Evolutionary conservation across 768 basidiomycete species (phyloP), one percentile per base, ranked within the genome.

Genomic region (Pleurotus tuber-regium): DNA sequence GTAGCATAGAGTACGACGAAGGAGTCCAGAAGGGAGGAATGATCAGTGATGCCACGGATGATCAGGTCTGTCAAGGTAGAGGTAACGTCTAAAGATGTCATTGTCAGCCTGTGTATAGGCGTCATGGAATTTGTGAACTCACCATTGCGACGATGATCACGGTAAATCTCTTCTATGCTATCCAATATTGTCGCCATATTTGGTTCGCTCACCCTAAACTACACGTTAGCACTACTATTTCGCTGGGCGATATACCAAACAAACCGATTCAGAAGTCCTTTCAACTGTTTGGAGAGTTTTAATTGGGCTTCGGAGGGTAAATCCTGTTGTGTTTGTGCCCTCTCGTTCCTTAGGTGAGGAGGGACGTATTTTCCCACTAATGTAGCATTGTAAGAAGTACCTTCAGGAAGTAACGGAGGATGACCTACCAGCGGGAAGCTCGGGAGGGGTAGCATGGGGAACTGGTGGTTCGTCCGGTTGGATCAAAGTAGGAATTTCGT

Each of bases 1-100:
- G 91, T 87, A 0, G 92, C 92, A 61, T 96, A 84, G 1, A 97
- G 75, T 9, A 90, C 84, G 36, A 97, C 91, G 60, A 90, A 95
- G 4, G 91, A 91, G 64, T 96, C 93, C 35, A 97, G 76, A 3
- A 91, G 75, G 23, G 86, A 84, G 0, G 89, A 82, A 64, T 89
- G 89, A 14, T 85, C 79, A 2, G 91, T 83, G 49, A 95, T 89
- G 36, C 87, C 84, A 50, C 85, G 77, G 42, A 93, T 79, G 46
- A 96, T 81, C 43, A 97, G 71, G 2, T 70, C 77, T 4, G 92
- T 91, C 39, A 95, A 63, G 4, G 82, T 84, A 1, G 86, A 83
- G 0, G 92, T 91, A 2, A 95, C 87, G 59, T 95, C 94, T 95
- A 35, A 24, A 39, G 16, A 42, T 35, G 30, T 36, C 31, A 23